These are phyloP conservation scores for Claviceps sp. DNA, from an alignment of 2,329 filamentous ascomycete species.

Conservation along the genomic window DNA sequence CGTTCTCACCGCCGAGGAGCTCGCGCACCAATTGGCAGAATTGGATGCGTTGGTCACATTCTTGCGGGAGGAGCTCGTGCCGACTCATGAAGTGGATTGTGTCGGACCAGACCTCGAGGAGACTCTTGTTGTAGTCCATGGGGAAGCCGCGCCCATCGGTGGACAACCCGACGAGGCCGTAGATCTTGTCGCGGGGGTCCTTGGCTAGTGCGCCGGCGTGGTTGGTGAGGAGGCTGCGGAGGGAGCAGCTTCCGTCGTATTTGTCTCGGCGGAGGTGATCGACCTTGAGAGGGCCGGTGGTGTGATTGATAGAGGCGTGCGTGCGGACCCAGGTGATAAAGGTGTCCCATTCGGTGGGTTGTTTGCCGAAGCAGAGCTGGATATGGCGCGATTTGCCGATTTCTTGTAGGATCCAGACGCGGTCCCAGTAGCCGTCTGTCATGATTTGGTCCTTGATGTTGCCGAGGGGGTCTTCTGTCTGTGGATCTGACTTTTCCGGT, in stretches of 20 bases:
- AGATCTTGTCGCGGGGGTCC: constrained; percentile 15
- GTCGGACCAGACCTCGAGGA: constrained; percentile 14
- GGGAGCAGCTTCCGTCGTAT: constrained; percentile 7
- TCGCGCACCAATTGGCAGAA: constrained; percentile 5
- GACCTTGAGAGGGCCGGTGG: constrained; percentile 5
- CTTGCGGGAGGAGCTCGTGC: constrained; percentile 2
- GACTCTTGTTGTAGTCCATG: constrained; percentile 13
- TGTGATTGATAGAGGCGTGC: not conserved
- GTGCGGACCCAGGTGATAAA: constrained; percentile 6
- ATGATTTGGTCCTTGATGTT: constrained; percentile 2
- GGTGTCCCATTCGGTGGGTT: constrained; percentile 3
- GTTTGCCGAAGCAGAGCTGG: constrained; percentile 4
- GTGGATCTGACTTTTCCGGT: not conserved
- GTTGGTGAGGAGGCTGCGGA: constrained; percentile 5
- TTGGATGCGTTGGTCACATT: constrained; percentile 1
- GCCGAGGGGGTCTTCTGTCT: not conserved
- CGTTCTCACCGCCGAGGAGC: constrained; percentile 5
- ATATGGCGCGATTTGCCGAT: constrained; percentile 8
- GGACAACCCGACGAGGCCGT: constrained; percentile 13
- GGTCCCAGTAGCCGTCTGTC: constrained; percentile 7
- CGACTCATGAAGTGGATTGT: constrained; percentile 9
- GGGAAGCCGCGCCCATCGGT: constrained; percentile 8
- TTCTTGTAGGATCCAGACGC: constrained; percentile 10
- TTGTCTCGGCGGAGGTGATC: constrained; percentile 5
- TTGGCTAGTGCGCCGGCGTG: constrained; percentile 6